Evolutionary conservation across 1,139 yeast genomes (phyloP).

Genomic region (Taphrina confusa): DNA sequence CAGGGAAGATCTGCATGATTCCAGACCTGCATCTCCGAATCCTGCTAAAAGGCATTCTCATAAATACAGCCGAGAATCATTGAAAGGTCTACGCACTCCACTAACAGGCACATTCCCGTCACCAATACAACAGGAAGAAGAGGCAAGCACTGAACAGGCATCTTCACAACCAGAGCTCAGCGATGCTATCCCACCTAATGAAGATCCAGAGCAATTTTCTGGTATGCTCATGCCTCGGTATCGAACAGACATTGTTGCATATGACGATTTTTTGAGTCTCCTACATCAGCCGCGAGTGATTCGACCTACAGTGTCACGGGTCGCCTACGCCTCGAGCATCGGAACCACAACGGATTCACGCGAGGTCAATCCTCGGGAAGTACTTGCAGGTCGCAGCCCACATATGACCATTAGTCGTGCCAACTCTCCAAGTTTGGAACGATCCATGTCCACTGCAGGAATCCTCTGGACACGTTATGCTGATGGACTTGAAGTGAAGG

Average conservation of each 20-base stretch:
- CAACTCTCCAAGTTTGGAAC: neutral
- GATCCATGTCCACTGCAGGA: constrained; percentile 19
- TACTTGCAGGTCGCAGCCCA: neutral
- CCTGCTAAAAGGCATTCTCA: constrained; percentile 19
- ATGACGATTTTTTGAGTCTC: neutral
- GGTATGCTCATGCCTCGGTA: constrained; percentile 24
- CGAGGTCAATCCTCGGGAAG: neutral
- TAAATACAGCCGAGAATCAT: constrained; percentile 16
- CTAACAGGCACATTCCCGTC: constrained; percentile 20
- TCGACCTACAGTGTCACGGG: constrained; percentile 1
- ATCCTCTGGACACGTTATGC: constrained; percentile 12
- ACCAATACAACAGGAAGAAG: constrained; percentile 2
- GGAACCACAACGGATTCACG: neutral
- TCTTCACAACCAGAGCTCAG: neutral
- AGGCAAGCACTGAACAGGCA: neutral
- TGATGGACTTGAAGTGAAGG: constrained; percentile 6
- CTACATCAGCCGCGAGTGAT: constrained; percentile 2
- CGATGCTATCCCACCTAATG: neutral
- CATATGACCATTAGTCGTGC: constrained; percentile 3
- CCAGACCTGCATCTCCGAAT: constrained; percentile 27
- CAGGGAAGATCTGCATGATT: constrained; percentile 33
- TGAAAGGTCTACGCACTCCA: constrained; percentile 24
- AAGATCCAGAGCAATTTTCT: constrained; percentile 11
- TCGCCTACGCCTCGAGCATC: constrained; percentile 5
- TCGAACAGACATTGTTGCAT: constrained; percentile 11